Evolutionary conservation across 192 early-diverging fungal genomes (phyloP), one percentile per base, ranked within the genome.

Genomic region (Backusella australiensis): DNA sequence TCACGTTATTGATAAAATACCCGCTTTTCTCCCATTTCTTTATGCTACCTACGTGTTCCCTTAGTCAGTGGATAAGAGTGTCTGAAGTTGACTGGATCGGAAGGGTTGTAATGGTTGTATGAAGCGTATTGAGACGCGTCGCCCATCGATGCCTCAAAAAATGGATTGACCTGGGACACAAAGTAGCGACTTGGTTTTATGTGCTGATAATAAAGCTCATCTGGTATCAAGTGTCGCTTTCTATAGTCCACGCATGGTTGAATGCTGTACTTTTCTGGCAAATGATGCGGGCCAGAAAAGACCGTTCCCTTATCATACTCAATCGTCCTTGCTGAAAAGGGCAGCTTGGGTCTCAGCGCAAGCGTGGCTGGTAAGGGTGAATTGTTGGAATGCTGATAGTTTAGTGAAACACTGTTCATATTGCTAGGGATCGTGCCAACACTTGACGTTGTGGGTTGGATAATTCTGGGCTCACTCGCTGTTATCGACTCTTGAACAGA

Each of bases 61-160:
- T 59, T 63, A 14, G 26, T 49, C 6, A 72, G 17, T 15, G 70
- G 70, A 26, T 72, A 72, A 42, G 70, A 41, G 29, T 72, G 70
- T 32, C 70, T 39, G 46, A 72, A 72, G 32, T 72, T 72, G 17
- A 72, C 41, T 19, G 70, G 70, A 72, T 72, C 70, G 32, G 39
- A 44, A 52, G 70, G 70, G 17, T 72, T 44, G 29, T 72, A 72
- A 15, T 72, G 42, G 44, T 72, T 63, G 21, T 63, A 29, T 1
- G 56, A 63, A 14, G 56, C 12, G 26, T 21, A 63, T 4, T 63
- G 56, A 26, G 56, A 63, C 56, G 56, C 56, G 56, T 63, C 56
- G 26, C 56, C 56, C 56, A 63, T 63, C 9, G 56, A 19, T 1
- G 56, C 56, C 11, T 63, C 56, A 63, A 63, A 63, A 29, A 63